These are phyloP conservation scores for Solanum habrochaites DNA, from an alignment of 257 asterid genomes.

Conservation along the genomic window DNA sequence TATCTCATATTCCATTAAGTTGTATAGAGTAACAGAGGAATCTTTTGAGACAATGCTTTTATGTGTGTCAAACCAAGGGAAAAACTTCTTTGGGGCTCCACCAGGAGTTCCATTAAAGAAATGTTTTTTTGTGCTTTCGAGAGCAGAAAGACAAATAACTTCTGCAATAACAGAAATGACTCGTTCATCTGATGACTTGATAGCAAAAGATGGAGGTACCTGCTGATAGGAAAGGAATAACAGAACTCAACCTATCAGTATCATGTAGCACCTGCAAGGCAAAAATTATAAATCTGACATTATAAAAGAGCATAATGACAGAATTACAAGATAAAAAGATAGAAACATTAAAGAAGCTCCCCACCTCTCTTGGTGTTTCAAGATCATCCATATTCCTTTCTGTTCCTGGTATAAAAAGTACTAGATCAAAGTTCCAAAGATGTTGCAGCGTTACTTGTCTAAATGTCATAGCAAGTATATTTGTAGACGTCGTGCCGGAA, in stretches of 20 bases:
- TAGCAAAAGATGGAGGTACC: constrained; percentile 65
- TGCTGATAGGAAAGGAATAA: constrained; percentile 84
- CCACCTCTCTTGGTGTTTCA: constrained; percentile 70
- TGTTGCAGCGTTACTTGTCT: constrained; percentile 69
- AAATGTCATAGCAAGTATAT: constrained; percentile 83
- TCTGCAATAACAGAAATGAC: constrained; percentile 62
- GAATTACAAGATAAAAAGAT: neutral
- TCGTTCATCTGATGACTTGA: constrained; percentile 48
- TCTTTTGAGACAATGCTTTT: constrained; percentile 45
- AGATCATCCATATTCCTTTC: constrained; percentile 62
- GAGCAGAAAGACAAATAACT: constrained; percentile 65
- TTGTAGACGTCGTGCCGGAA: constrained; percentile 32
- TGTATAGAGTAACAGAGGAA: constrained; percentile 45
- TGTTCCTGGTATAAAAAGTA: constrained; percentile 52
- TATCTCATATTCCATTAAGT: constrained; percentile 48
- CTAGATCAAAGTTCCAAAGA: constrained; percentile 72
- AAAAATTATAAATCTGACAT: constrained; percentile 44
- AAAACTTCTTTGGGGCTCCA: constrained; percentile 21
- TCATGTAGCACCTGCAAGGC: constrained; percentile 69
- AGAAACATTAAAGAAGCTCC: neutral
- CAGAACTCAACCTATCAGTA: constrained; percentile 62
- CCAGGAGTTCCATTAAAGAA: constrained; percentile 12
- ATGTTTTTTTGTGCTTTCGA: constrained; percentile 42
- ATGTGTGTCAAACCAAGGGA: constrained; percentile 37
- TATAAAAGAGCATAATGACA: constrained; percentile 11